Evolutionary conservation across 345 rosid species (phyloP).

Genomic region (Linum trigynum): DNA sequence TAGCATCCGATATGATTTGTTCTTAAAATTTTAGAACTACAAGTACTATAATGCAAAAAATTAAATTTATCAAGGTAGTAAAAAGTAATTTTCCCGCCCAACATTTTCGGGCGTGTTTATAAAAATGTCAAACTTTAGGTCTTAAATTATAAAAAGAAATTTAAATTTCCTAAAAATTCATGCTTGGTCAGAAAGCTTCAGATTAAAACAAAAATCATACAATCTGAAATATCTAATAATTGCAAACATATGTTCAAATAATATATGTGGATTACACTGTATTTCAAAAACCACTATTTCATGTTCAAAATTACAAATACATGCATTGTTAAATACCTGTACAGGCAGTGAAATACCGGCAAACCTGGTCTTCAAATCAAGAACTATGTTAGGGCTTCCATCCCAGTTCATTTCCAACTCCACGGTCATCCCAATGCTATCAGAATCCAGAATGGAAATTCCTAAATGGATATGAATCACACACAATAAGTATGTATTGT

Average conservation of each 20-base stretch:
- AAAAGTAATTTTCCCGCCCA: too few species aligned
- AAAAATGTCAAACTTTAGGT: too few species aligned
- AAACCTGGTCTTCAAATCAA: conserved; percentile 25
- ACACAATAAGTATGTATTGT: background rate
- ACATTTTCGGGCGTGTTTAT: too few species aligned
- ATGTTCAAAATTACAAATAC: background rate
- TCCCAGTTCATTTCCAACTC: conserved; percentile 36
- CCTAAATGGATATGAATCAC: conserved; percentile 9
- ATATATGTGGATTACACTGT: background rate
- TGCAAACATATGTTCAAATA: background rate
- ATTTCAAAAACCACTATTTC: background rate
- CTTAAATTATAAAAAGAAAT: too few species aligned
- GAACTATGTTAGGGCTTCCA: conserved; percentile 28
- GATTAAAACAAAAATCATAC: too few species aligned
- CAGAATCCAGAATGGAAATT: conserved; percentile 25
- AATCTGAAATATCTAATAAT: too few species aligned
- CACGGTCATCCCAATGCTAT: conserved; percentile 21
- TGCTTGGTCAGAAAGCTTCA: too few species aligned
- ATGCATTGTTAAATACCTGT: conserved; percentile 18
- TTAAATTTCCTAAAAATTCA: too few species aligned
- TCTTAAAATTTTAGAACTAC: conserved; percentile 3
- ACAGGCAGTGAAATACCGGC: conserved; percentile 26
- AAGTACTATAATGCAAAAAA: background rate
- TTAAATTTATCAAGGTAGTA: too few species aligned
- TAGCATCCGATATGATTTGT: too few species aligned